Evolutionary conservation across 1,139 yeast genomes (phyloP), one percentile per base, ranked within the genome.

Genomic region (Wickerhamomyces sp.): DNA sequence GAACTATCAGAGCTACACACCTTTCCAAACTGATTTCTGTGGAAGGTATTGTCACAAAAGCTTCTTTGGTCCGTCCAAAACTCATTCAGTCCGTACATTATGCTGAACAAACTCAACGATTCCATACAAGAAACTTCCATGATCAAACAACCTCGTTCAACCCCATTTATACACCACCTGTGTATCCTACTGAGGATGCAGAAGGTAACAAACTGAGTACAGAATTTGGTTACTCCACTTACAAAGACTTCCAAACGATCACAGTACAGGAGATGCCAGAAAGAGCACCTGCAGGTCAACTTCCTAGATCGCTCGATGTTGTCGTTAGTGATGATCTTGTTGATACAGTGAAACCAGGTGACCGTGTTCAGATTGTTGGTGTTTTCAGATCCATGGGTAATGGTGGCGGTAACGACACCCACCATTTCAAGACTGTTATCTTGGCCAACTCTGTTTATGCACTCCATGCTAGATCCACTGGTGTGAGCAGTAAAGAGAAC

Each of bases 231-330:
- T 85, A 81, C 56, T 83, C 93, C 16, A 87, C 95, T 16, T 91
- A 87, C 58, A 73, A 91, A 50, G 98, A 91, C 61, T 96, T 91
- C 56, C 99, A 91, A 62, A 84, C 88, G 30, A 73, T 91, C 24
- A 78, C 96, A 0, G 83, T 91, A 25, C 99, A 91, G 61, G 99
- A 91, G 64, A 86, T 93, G 91, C 99, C 98, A 1, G 99, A 91
- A 63, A 74, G 83, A 47, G 96, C 98, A 0, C 98, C 98, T 14
- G 95, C 97, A 2, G 98, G 99, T 40, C 98, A 91, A 61, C 69
- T 91, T 44, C 98, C 99, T 27, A 71, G 98, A 48, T 81, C 95
- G 2, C 75, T 91, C 26, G 98, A 91, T 55, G 84, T 91, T 25
- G 75, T 91, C 16, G 66, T 93, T 54, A 96, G 91, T 58, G 97